phyloP scores from a whole-genome alignment of 768 basidiomycete species.

The Boletellus ananiceps region DNA sequence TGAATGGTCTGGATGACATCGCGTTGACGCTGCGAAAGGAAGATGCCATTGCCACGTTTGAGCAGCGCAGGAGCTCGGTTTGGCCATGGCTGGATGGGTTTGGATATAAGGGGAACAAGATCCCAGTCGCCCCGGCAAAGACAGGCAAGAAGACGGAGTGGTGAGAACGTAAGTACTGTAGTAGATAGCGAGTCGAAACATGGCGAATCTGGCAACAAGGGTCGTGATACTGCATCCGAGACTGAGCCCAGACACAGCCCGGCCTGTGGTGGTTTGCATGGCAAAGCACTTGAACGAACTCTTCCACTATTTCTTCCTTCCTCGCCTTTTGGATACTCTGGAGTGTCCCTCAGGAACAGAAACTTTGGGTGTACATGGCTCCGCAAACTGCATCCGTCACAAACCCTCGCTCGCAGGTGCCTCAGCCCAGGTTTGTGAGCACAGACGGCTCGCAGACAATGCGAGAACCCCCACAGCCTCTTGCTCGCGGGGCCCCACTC shows the following conservation, averaged over 20 bases:
- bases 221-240: conserved; percentile 16
- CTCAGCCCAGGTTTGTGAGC: conserved; percentile 11
- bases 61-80: conserved; percentile 63
- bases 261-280: conserved; percentile 5
- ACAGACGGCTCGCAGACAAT: conserved; percentile 8
- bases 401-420: conserved; percentile 11
- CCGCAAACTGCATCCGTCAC: conserved; percentile 9
- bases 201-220: conserved; percentile 2
- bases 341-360: background rate
- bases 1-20: conserved; percentile 97
- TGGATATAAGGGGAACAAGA: conserved; percentile 78
- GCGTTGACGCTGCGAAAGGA: conserved; percentile 86
- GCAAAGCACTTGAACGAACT: conserved; percentile 3
- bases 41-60: conserved; percentile 70
- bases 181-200: background rate
- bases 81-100: conserved; percentile 99
- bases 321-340: conserved; percentile 1
- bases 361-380: conserved; percentile 13
- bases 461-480: conserved; percentile 13
- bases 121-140: conserved; percentile 47
- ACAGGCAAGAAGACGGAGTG: conserved; percentile 61
- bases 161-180: conserved; percentile 34
- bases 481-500: conserved; percentile 17
- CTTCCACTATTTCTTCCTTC: background rate
- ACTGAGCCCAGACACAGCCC: conserved; percentile 7